These are phyloP conservation scores for Talaromyces nanjingensis DNA, from an alignment of 495 filamentous ascomycete genomes.

Conservation along the genomic window DNA sequence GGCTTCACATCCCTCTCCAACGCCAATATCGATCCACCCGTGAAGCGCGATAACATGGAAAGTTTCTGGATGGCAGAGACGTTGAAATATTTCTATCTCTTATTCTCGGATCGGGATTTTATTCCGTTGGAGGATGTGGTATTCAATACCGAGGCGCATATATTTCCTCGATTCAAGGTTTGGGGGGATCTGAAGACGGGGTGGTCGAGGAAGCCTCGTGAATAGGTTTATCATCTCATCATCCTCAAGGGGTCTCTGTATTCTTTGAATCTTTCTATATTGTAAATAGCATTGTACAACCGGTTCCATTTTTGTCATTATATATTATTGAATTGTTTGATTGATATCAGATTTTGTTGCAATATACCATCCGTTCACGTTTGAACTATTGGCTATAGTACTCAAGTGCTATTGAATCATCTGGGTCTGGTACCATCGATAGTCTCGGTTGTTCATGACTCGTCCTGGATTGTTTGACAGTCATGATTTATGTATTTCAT, in stretches of 20 bases:
- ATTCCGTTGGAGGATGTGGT: constrained; percentile 80
- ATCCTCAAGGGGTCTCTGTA: background rate
- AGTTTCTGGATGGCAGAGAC: constrained; percentile 98
- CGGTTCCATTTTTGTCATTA: background rate
- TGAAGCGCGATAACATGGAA: constrained; percentile 76
- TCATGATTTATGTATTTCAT: background rate
- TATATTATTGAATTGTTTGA: background rate
- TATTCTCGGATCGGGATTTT: constrained; percentile 81
- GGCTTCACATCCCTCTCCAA: constrained; percentile 79
- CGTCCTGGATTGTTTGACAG: background rate
- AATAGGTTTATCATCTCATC: background rate
- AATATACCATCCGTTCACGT: background rate
- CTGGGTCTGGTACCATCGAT: background rate
- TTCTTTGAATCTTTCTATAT: background rate
- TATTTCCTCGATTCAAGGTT: constrained; percentile 78
- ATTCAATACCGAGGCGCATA: constrained; percentile 94
- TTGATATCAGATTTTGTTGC: background rate
- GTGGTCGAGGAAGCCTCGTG: constrained; percentile 67
- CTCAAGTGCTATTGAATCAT: background rate
- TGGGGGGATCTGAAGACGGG: constrained; percentile 75
- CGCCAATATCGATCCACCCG: constrained; percentile 61
- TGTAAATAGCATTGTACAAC: background rate
- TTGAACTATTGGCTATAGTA: background rate
- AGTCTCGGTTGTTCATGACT: background rate
- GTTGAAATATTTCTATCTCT: constrained; percentile 92